phyloP scores from a whole-genome alignment of 2,329 filamentous ascomycete species.

The Emydomyces testavorans region DNA sequence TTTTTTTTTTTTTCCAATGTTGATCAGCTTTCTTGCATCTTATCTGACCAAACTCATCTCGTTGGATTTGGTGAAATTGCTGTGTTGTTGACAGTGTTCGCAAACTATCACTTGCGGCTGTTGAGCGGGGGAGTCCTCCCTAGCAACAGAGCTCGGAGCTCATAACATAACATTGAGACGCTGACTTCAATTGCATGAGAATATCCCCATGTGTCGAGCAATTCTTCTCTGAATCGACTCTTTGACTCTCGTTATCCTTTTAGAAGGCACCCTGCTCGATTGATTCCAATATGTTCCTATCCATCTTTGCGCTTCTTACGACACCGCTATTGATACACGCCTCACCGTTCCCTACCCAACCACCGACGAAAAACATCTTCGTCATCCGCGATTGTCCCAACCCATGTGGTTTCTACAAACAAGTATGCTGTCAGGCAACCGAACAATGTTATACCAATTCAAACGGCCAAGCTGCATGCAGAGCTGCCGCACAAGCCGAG shows the following conservation, averaged over 20 bases:
- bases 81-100: slow-evolving; percentile 1
- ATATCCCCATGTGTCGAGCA: not conserved
- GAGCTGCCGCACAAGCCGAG: slow-evolving; percentile 17
- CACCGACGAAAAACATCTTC: slow-evolving; percentile 16
- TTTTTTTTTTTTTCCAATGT: slow-evolving; percentile 5
- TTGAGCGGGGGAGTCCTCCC: not conserved
- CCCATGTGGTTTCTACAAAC: slow-evolving; percentile 42
- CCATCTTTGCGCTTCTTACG: slow-evolving; percentile 23
- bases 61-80: not conserved
- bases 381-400: slow-evolving; percentile 35
- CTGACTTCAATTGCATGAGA: not conserved
- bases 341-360: slow-evolving; percentile 24
- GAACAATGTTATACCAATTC: slow-evolving; percentile 42
- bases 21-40: not conserved
- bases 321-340: slow-evolving; percentile 19
- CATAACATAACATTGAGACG: not conserved
- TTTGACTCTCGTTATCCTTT: not conserved
- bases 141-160: slow-evolving; percentile 7
- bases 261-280: too few relatives aligned
- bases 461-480: slow-evolving; percentile 40
- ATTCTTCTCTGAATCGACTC: not conserved
- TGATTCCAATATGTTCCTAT: slow-evolving; percentile 15
- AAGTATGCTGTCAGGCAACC: slow-evolving; percentile 40
- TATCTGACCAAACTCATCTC: not conserved
- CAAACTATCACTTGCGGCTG: not conserved